Evolutionary conservation across 176 grass and related monocot genomes (phyloP), one percentile per base, ranked within the genome.

Genomic region (Ananas comosus): DNA sequence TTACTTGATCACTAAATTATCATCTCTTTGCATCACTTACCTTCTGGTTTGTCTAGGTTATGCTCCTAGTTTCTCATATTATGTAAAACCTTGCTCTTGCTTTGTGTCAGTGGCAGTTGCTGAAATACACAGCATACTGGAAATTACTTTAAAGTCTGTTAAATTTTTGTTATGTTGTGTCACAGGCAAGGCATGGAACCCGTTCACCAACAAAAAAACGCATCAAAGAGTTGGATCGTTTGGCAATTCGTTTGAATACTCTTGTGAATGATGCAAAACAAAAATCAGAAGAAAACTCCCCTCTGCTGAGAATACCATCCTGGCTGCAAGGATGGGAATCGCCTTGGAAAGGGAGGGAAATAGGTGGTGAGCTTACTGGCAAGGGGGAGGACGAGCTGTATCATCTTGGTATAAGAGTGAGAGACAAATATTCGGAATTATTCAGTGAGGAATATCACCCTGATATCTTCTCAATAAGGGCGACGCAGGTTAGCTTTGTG

Each of bases 291-390:
- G 73, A 47, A 21, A 67, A 76, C 63, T 79, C 81, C 33, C 33
- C 0, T 70, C 57, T 82, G 50, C 83, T 83, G 68, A 70, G 81
- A 65, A 74, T 92, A 87, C 93, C 79, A 2, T 70, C 53, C 11
- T 97, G 93, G 94, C 83, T 92, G 33, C 66, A 74, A 11, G 87
- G 82, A 51, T 97, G 94, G 94, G 74, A 92, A 66, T 97, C 94
- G 16, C 82, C 74, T 9, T 97, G 94, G 94, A 90, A 90, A 80
- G 86, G 84, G 67, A 83, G 74, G 53, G 66, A 74, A 59, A 90
- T 79, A 73, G 94, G 89, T 21, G 94, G 94, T 79, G 89, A 97
- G 66, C 86, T 97, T 72, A 65, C 82, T 50, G 70, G 71, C 11
- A 83, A 87, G 85, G 94, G 94, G 16, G 94, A 97, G 75, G 83